Conservation (phyloP, 805 yeast genomes). For the Clavispora carvajalis region DNA sequence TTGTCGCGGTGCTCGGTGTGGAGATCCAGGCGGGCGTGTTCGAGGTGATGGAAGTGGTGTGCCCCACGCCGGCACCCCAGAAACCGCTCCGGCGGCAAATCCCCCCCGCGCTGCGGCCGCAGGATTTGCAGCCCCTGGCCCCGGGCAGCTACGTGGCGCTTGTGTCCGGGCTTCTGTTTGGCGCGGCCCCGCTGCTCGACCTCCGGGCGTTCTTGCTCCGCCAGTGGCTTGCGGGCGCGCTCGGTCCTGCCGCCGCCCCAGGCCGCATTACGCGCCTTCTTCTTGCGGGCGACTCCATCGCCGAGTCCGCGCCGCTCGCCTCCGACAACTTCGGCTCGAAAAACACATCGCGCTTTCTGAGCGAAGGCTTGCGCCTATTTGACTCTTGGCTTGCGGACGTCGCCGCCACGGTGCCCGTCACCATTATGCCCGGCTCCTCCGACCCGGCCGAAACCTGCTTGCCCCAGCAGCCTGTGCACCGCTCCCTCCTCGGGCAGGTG, state of each 20-base stretch:
- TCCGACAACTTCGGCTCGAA: constrained; percentile 47
- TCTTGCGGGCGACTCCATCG: constrained; percentile 69
- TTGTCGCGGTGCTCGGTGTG: constrained; percentile 81
- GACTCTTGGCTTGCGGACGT: constrained; percentile 57
- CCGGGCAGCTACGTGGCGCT: constrained; percentile 45
- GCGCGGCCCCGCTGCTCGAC: constrained; percentile 39
- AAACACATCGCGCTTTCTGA: constrained; percentile 47
- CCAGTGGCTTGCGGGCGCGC: constrained; percentile 68
- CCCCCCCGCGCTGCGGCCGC: constrained; percentile 14
- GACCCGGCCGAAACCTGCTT: constrained; percentile 83
- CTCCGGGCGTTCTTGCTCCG: constrained; percentile 51
- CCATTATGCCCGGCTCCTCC: constrained; percentile 74
- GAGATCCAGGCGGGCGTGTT: constrained; percentile 81
- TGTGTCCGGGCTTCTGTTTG: constrained; percentile 69
- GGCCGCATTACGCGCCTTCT: constrained; percentile 46
- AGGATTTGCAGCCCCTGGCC: constrained; percentile 1
- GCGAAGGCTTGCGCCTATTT: constrained; percentile 46
- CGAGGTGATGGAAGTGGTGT: constrained; percentile 73
- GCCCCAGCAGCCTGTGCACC: constrained; percentile 90
- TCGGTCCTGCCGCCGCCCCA: constrained; percentile 36
- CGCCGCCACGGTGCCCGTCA: constrained; percentile 57
- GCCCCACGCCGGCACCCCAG: constrained; percentile 65
- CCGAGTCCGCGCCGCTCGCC: constrained; percentile 20
- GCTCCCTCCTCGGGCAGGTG: constrained; percentile 55
- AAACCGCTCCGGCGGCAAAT: constrained; percentile 9